phyloP scores from a whole-genome alignment of 2,329 filamentous ascomycete species.

The Colletotrichum plurivorum region DNA sequence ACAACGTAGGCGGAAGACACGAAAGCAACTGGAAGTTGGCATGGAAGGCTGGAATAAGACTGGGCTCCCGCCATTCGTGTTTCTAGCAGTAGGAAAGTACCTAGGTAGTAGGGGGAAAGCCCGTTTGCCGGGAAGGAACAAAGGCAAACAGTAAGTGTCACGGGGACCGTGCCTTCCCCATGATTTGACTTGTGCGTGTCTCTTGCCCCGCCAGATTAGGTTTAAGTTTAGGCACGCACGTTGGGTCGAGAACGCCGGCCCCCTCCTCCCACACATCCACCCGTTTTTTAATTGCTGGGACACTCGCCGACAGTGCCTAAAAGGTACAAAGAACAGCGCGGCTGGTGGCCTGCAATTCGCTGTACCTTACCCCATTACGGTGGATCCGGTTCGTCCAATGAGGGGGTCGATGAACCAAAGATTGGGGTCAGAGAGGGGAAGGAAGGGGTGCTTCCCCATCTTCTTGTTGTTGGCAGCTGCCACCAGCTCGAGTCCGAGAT shows the following conservation, averaged over 20 bases:
- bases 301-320: neutral
- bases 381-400: slow-evolving; percentile 15
- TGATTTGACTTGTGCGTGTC: slow-evolving; percentile 2
- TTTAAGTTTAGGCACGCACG: slow-evolving; percentile 36
- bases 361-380: neutral
- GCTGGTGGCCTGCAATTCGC: neutral
- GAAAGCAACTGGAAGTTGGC: too few relatives aligned
- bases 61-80: neutral
- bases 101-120: neutral
- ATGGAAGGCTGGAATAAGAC: too few relatives aligned
- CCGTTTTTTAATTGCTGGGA: neutral
- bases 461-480: neutral
- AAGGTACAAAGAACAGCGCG: neutral
- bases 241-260: slow-evolving; percentile 11
- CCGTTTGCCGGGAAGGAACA: neutral
- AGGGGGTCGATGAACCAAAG: neutral
- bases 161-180: slow-evolving; percentile 10
- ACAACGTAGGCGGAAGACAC: neutral
- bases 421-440: neutral
- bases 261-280: neutral
- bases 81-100: neutral
- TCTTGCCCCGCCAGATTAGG: slow-evolving; percentile 36
- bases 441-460: neutral
- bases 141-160: neutral
- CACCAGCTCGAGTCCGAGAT: neutral